Evolutionary conservation across 257 asterid species (phyloP).

Genomic region (Fraxinus anomala): DNA sequence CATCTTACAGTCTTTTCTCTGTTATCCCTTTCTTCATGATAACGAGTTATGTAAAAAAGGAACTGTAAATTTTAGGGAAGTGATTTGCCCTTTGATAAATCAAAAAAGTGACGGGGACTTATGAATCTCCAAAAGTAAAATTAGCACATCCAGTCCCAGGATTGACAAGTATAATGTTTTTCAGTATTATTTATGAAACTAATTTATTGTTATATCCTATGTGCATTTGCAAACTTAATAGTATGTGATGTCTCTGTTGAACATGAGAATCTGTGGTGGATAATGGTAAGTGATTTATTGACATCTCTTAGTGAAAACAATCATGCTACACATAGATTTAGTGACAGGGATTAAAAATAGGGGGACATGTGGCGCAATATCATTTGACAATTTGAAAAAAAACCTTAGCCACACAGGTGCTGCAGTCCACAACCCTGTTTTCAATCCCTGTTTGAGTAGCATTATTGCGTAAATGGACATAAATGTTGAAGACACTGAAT

Average conservation of each 20-base stretch:
- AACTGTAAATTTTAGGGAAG: not conserved
- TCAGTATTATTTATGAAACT: slow-evolving; percentile 8
- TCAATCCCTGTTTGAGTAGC: no score
- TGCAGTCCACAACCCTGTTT: no score
- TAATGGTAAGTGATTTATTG: not conserved
- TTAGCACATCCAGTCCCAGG: slow-evolving; percentile 17
- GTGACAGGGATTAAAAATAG: no score
- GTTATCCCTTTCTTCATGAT: not conserved
- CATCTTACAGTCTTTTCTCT: not conserved
- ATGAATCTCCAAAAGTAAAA: slow-evolving; percentile 7
- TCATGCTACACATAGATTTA: no score
- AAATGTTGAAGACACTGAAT: not conserved
- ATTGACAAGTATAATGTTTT: slow-evolving; percentile 14
- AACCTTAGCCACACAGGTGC: no score
- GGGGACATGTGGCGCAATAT: no score
- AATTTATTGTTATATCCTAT: not conserved
- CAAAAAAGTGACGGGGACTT: not conserved
- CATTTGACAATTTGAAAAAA: no score
- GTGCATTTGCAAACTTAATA: slow-evolving; percentile 6
- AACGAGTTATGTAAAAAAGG: not conserved
- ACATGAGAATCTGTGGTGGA: not conserved
- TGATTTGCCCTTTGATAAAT: not conserved
- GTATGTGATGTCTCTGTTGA: not conserved
- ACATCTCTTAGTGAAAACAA: not conserved
- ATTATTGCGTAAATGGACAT: not conserved